A percentile compares a stretch with the other conserved stretches of the same genome.
Evolutionary conservation across 148 eudicot genomes (phyloP).

Genomic region (Suaeda aralocaspica): DNA sequence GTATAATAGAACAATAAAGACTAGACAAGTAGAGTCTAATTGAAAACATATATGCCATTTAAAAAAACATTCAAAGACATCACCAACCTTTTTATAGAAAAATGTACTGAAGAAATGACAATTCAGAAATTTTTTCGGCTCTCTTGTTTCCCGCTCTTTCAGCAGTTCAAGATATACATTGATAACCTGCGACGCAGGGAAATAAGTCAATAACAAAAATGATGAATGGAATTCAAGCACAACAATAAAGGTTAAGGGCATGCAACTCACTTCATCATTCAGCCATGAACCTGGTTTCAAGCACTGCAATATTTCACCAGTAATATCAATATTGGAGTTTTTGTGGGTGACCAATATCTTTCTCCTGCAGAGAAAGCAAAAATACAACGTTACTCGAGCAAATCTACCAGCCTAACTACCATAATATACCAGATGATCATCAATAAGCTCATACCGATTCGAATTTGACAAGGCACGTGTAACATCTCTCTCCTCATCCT

Average conservation of each 20-base stretch:
- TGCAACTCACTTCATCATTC: slow-evolving; percentile 73
- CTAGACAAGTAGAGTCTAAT: not conserved
- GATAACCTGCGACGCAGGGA: slow-evolving; percentile 59
- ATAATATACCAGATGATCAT: not conserved
- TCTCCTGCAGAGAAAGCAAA: slow-evolving; percentile 40
- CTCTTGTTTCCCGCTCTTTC: slow-evolving; percentile 94
- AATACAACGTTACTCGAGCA: slow-evolving; percentile 10
- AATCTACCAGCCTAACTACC: too few species aligned
- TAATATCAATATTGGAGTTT: slow-evolving; percentile 74
- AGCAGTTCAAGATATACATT: slow-evolving; percentile 77
- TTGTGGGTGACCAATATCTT: slow-evolving; percentile 67
- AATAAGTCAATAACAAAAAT: slow-evolving; percentile 12
- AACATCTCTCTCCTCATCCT: slow-evolving; percentile 62
- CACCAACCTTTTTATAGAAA: slow-evolving; percentile 89
- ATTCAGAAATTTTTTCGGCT: slow-evolving; percentile 71
- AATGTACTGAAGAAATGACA: slow-evolving; percentile 98
- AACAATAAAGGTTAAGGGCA: not conserved
- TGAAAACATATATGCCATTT: not conserved
- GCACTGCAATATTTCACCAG: slow-evolving; percentile 70
- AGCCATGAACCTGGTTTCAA: slow-evolving; percentile 80
- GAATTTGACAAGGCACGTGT: slow-evolving; percentile 43
- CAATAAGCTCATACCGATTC: slow-evolving; percentile 39
- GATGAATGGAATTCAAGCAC: not conserved
- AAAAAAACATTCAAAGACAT: slow-evolving; percentile 4
- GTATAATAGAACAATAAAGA: not conserved